Percentiles rank a stretch among this genome's conserved stretches.
Conservation (phyloP, 1,284 basidiomycete genomes). For the Chondrostereum purpureum region DNA sequence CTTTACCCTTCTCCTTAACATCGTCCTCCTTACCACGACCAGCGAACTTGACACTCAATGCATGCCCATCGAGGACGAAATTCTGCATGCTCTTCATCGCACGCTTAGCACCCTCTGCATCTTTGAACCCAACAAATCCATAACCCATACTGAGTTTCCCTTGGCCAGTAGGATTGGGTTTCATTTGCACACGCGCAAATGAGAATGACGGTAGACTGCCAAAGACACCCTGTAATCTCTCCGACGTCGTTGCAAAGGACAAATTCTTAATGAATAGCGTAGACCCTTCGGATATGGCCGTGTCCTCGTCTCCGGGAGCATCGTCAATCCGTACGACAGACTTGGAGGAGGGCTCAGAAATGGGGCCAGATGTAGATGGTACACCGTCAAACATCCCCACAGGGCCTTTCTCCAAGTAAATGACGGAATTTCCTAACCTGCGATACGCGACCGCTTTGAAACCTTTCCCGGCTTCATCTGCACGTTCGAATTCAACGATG, state of each 20-base stretch:
- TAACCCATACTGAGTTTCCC: constrained; percentile 85
- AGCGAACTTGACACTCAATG: constrained; percentile 81
- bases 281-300: constrained; percentile 57
- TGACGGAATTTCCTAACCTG: constrained; percentile 80
- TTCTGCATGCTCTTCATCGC: constrained; percentile 81
- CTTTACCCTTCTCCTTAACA: constrained; percentile 25
- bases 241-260: constrained; percentile 82
- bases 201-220: constrained; percentile 76
- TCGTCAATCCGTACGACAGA: constrained; percentile 41
- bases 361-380: constrained; percentile 16
- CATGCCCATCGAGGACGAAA: constrained; percentile 84
- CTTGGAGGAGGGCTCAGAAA: constrained; percentile 21
- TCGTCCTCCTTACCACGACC: constrained; percentile 70
- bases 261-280: constrained; percentile 97
- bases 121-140: constrained; percentile 91
- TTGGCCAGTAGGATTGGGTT: constrained; percentile 55
- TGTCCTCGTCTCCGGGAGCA: constrained; percentile 37
- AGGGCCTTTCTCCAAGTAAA: constrained; percentile 94
- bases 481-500: constrained; percentile 79
- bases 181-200: constrained; percentile 90
- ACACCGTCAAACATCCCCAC: constrained; percentile 63
- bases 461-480: constrained; percentile 66
- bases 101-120: constrained; percentile 63
- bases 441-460: constrained; percentile 85
- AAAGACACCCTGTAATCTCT: constrained; percentile 68